phyloP scores from a whole-genome alignment of 2,329 filamentous ascomycete species.

The Massarina eburnea region DNA sequence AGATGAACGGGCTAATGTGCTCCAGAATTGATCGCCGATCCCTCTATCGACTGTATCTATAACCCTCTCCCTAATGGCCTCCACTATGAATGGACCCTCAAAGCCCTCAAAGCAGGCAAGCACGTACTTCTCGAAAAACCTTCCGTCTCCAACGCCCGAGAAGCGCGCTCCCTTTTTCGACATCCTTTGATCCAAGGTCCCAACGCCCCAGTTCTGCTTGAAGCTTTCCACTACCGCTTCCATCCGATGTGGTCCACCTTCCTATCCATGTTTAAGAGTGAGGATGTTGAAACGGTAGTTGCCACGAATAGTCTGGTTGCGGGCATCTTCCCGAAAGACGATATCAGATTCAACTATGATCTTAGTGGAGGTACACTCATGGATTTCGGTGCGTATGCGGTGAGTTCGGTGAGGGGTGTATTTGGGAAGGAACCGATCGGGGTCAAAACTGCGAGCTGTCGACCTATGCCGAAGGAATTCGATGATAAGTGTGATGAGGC shows the following conservation, averaged over 20 bases:
- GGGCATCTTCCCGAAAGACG: slow-evolving; percentile 24
- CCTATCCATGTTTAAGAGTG: slow-evolving; percentile 37
- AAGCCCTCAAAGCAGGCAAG: slow-evolving; percentile 46
- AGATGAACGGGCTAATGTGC: neutral
- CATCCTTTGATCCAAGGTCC: slow-evolving; percentile 32
- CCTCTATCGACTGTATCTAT: slow-evolving; percentile 46
- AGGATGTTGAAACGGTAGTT: slow-evolving; percentile 36
- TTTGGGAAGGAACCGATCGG: slow-evolving; percentile 30
- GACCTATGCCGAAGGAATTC: slow-evolving; percentile 8
- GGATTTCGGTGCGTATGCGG: slow-evolving; percentile 43
- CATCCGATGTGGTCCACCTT: slow-evolving; percentile 45
- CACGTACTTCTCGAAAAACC: slow-evolving; percentile 53
- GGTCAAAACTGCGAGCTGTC: slow-evolving; percentile 16
- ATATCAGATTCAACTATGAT: slow-evolving; percentile 46
- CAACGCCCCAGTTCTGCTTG: slow-evolving; percentile 46
- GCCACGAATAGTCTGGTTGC: slow-evolving; percentile 29
- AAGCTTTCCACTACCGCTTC: slow-evolving; percentile 50
- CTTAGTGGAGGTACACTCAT: slow-evolving; percentile 44
- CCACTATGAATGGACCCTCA: slow-evolving; percentile 47
- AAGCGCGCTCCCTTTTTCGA: slow-evolving; percentile 46
- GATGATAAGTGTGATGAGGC: slow-evolving; percentile 24
- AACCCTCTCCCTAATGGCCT: slow-evolving; percentile 50
- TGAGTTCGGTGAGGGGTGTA: slow-evolving; percentile 31
- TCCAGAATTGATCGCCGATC: slow-evolving; percentile 42
- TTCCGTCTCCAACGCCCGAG: slow-evolving; percentile 45